Base-by-base conservation (phyloP, 2,329 filamentous ascomycete species). In the Aspergillus sp. region DNA sequence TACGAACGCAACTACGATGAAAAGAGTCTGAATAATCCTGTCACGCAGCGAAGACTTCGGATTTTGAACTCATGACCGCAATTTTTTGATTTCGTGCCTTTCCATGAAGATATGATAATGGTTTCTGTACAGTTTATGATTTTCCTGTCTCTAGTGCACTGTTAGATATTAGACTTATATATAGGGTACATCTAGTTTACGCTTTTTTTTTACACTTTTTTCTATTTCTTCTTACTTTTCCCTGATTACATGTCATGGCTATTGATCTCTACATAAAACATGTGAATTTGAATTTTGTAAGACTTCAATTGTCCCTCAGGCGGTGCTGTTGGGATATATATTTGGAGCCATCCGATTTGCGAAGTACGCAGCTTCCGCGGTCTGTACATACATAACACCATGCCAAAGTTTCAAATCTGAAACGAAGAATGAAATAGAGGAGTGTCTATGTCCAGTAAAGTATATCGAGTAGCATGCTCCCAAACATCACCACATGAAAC, bases 1-100 rank as follows among this genome's bases (percentile, higher is more conserved):
- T 63, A 63, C 46, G 63, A 59, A n/a, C 50, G 64, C 12, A 57
- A 49, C 51, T 24, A 52, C 45, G 26, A 26, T 26, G 9, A 52
- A 26, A 26, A 39, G 20, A 42, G 22, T 7, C 45, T 9, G 29
- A n/a, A 18, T 11, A 10, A 39, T 45, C 22, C 31, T 29, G 22
- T 46, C 14, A 29, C 56, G 12, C 46, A n/a, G 11, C 52, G 49
- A 22, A 42, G 16, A n/a, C 39, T 31, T 54, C 46, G 26, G 12
- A 20, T 58, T 14, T 51, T 56, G 14, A 49, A 47, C 6, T 49
- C 46, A 14, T 56, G 39, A 45, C 4, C 7, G 12, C n/a, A 18
- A 11, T 16, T 12, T 3, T 36, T 36, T 36, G 32, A 12, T 14
- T 7, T 16, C n/a, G 11, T 45, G 12, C n/a, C 4, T 46, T 12